phyloP scores from a whole-genome alignment of 345 rosid species.

The Pistacia atlantica region DNA sequence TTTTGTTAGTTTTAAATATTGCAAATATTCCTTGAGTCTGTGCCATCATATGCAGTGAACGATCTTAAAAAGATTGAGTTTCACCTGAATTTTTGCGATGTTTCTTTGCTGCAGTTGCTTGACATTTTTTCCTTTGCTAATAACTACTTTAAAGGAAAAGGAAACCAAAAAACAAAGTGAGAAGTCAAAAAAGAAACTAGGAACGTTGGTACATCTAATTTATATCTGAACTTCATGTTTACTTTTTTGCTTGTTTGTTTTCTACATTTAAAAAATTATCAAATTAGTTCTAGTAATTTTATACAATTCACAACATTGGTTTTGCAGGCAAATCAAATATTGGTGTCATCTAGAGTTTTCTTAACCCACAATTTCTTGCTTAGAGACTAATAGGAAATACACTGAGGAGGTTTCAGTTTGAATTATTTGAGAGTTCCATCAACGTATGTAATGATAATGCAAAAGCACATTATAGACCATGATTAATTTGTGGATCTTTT shows the following conservation, averaged over 20 bases:
- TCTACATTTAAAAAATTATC: background rate
- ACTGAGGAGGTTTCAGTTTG: background rate
- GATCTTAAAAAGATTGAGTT: background rate
- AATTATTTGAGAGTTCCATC: background rate
- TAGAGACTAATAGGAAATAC: background rate
- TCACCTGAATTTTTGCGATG: background rate
- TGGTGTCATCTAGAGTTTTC: background rate
- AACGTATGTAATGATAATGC: background rate
- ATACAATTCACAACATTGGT: background rate
- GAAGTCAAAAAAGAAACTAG: background rate
- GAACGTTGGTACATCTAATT: background rate
- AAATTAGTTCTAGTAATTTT: background rate
- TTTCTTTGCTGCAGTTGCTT: background rate
- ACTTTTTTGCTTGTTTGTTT: background rate
- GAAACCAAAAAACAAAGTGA: background rate
- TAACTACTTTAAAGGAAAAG: background rate
- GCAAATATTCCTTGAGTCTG: no score
- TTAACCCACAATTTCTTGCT: background rate
- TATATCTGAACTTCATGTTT: background rate
- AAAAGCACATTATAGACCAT: background rate
- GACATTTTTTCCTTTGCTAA: background rate
- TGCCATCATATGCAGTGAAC: background rate
- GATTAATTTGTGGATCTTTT: conserved; percentile 10
- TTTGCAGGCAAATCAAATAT: background rate
- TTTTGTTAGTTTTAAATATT: no score